phyloP scores from a whole-genome alignment of 208 protist species.

The Crithidia bombi region DNA sequence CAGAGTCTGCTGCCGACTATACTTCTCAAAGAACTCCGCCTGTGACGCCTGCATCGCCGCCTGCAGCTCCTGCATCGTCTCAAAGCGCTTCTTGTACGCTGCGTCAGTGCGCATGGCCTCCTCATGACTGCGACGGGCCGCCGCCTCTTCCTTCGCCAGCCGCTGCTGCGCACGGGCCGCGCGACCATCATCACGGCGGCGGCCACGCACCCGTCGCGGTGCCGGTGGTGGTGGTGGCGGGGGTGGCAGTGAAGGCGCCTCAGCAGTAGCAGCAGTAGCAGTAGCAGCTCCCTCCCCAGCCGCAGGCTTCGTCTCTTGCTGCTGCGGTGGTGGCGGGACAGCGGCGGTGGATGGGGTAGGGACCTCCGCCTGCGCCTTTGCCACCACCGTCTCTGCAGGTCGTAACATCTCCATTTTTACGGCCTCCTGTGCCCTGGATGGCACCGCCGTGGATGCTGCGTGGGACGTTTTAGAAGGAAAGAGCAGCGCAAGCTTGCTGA shows the following conservation, averaged over 20 bases:
- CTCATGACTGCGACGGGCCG: slow-evolving; percentile 58
- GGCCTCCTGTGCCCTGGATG: slow-evolving; percentile 2
- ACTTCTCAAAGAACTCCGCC: slow-evolving; percentile 52
- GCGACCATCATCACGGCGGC: slow-evolving; percentile 37
- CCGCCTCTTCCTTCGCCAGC: slow-evolving; percentile 37
- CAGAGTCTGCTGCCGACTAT: slow-evolving; percentile 54
- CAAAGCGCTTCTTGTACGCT: slow-evolving; percentile 73
- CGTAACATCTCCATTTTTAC: slow-evolving; percentile 10
- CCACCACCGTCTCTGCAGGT: not conserved
- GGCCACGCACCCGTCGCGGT: slow-evolving; percentile 36
- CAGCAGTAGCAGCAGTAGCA: not conserved
- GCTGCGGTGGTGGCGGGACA: not conserved
- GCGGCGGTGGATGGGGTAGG: not conserved
- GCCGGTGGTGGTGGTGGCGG: not conserved
- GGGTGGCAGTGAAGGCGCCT: not conserved
- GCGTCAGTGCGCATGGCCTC: slow-evolving; percentile 70
- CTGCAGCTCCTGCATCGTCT: slow-evolving; percentile 68
- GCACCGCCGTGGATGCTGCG: not conserved
- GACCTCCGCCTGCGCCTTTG: not conserved
- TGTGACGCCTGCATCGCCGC: slow-evolving; percentile 55
- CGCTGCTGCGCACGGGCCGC: slow-evolving; percentile 43
- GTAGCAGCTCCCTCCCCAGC: not conserved
- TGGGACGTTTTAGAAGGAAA: slow-evolving; percentile 30
- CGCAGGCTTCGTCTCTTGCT: not conserved
- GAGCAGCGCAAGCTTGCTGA: slow-evolving; percentile 31